These are phyloP conservation scores for Pythium aquatile DNA, from an alignment of 352 stramenopile genomes.

Conservation along the genomic window DNA sequence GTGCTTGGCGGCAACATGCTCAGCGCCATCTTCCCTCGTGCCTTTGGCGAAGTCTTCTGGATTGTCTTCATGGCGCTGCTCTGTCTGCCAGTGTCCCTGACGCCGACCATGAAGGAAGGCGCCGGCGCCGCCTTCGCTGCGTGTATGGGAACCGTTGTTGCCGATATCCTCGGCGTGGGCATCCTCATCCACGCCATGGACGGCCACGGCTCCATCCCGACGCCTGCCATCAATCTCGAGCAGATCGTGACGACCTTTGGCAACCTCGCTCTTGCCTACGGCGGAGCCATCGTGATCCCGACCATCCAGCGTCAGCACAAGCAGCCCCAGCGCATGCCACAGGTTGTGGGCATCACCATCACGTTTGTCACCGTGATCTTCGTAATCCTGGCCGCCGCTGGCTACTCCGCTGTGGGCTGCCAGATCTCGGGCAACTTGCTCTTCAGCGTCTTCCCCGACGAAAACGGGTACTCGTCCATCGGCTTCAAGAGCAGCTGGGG, in stretches of 20 bases:
- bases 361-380: constrained; percentile 27
- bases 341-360: constrained; percentile 28
- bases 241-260: constrained; percentile 31
- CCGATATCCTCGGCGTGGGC: constrained; percentile 25
- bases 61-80: constrained; percentile 34
- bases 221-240: constrained; percentile 24
- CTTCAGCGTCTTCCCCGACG: constrained; percentile 40
- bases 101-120: constrained; percentile 33
- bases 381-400: constrained; percentile 23
- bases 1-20: constrained; percentile 32
- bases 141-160: constrained; percentile 30
- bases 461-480: constrained; percentile 31
- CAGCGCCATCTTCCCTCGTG: constrained; percentile 51
- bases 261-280: constrained; percentile 34
- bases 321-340: constrained; percentile 30
- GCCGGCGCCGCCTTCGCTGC: constrained; percentile 27
- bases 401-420: constrained; percentile 25
- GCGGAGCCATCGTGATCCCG: constrained; percentile 30
- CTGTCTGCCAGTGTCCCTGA: constrained; percentile 28
- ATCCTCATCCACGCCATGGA: constrained; percentile 31
- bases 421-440: constrained; percentile 32
- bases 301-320: constrained; percentile 15
- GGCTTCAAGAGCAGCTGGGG: constrained; percentile 47
- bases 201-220: not conserved
- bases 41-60: constrained; percentile 38